phyloP scores from a whole-genome alignment of 2,329 filamentous ascomycete species.

The Cladophialophora carrionii region DNA sequence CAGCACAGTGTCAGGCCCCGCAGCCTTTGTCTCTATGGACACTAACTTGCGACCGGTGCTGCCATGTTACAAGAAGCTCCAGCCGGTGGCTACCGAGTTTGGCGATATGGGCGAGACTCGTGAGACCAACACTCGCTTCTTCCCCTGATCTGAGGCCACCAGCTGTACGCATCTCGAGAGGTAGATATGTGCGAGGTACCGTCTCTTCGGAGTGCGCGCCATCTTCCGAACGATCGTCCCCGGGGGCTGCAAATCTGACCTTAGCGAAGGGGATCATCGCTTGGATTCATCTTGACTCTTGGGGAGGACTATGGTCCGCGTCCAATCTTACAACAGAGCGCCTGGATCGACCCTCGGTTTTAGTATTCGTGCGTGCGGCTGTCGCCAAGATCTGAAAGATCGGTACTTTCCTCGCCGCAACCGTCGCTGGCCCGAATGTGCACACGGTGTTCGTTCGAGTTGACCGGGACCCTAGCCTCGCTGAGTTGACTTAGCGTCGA shows the following conservation, averaged over 20 bases:
- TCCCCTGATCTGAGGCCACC: neutral
- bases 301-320: neutral
- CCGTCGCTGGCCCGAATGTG: neutral
- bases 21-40: neutral
- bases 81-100: neutral
- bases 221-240: neutral
- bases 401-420: neutral
- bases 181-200: neutral
- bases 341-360: neutral
- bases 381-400: neutral
- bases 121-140: neutral
- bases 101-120: neutral
- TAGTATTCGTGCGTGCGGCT: neutral
- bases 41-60: neutral
- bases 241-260: neutral
- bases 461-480: neutral
- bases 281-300: neutral
- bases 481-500: neutral
- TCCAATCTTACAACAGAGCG: neutral
- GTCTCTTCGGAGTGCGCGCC: neutral
- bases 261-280: neutral
- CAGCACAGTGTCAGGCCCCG: neutral
- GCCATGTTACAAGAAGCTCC: neutral
- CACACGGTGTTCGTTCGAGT: neutral
- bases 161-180: neutral